Evolutionary conservation across 2,329 filamentous ascomycete species (phyloP), one percentile per base, ranked within the genome.

Genomic region (Lecanosticta acicola): DNA sequence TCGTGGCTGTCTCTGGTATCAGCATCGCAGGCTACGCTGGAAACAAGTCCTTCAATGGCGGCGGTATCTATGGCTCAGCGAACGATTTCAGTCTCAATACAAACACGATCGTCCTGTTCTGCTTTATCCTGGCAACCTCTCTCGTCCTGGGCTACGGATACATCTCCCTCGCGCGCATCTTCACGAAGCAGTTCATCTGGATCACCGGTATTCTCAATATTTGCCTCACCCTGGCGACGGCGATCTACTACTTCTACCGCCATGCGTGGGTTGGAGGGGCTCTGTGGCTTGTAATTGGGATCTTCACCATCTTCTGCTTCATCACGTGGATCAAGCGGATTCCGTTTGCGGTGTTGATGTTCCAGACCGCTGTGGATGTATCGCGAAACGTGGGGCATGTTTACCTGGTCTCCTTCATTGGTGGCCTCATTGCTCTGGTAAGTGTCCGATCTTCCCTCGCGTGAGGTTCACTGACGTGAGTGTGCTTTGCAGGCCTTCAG

Each of bases 161-260:
- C 64, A 80, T 96, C 58, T 80, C 81, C 67, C 46, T 65, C 24
- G 62, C 63, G 38, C 56, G 62, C 39, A 53, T 60, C 39, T 63
- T 62, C 46, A 89, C 90, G 3, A 94, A 93, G 69, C 80, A 87
- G 61, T 89, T 95, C 57, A 94, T 96, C 63, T 96, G 88, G 87
- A 79, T 89, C 32, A 94, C 89, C 0, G 88, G 87, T 10, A 91
- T 95, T 41, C 73, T 94, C 46, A 94, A 96, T 66, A 85, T 95
- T 59, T 71, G 84, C 44, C 84, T 88, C 58, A 87, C 87, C 0
- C 72, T 96, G n/a, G 90, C 79, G 1, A 94, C 88, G 0, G 88
- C 87, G 8, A 81, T 91, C 42, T 94, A 89, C 68, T 94, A 94
- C 73, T 79, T 95, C 36, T 81, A 77, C 49, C 75, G 80, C 35